Base-by-base conservation (phyloP, 495 filamentous ascomycete species). In the Xylona heveae region DNA sequence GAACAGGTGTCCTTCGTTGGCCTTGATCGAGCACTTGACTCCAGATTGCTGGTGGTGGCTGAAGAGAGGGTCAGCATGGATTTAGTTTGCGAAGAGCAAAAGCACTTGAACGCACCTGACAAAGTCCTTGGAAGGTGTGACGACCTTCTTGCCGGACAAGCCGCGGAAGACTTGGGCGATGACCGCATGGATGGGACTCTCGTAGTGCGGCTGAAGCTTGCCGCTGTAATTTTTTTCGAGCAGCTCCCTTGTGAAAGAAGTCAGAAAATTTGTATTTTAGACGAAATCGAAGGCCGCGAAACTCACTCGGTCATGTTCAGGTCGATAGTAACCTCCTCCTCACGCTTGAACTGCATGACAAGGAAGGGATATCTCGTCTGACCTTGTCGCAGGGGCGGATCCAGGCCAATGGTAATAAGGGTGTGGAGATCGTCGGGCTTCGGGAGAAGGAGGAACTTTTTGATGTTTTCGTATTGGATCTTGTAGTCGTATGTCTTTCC, bases 401-500 rank as follows among this genome's bases (percentile, higher is more conserved):
- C 90, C 27, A 99, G 64, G 32, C 90, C 90, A 37, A 99, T 74
- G 35, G 83, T 84, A 39, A 95, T 84, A 54, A 99, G 75, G 30
- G 70, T 80, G 47, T 99, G 90, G 15, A 85, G 58, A 28, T 99
- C 90, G 53, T 99, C 90, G 6, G 88, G 84, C 57, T 95, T 99
- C 4, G 90, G 90, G 4, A 99, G 71, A 33, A 93, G 61, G 68
- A 99, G 90, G 52, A 95, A 95, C 53, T 95, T 95, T 60, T 99
- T 99, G 58, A 94, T 80, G 21, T 71, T 64, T 21, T 93, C 78
- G 49, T 92, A 99, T 55, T 92, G 81, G 39, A 99, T 93, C 64
- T 99, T 99, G 68, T 99, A 99, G 61, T 95, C 90, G 63, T 99
- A 99, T 19, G 90, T 99, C 55, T 95, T 95, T 31, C 90, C 90